These are phyloP conservation scores for Talaromyces adpressus DNA, from an alignment of 495 filamentous ascomycete genomes.

Conservation along the genomic window DNA sequence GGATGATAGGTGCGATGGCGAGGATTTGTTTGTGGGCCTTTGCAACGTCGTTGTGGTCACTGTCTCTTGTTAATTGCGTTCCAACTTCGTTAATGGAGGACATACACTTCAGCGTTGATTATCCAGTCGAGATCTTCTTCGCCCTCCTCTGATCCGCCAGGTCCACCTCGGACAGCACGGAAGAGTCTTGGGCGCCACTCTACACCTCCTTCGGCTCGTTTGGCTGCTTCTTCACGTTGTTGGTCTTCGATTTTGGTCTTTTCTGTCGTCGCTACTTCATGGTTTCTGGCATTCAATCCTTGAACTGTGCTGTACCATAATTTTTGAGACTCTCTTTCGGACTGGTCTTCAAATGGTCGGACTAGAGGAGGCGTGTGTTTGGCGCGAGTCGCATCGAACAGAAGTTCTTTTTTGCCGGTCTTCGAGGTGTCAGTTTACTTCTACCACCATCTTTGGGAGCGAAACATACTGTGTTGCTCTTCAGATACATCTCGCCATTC, in stretches of 20 bases:
- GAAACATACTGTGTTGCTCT: slow-evolving; percentile 63
- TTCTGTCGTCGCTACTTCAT: slow-evolving; percentile 85
- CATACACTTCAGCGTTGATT: slow-evolving; percentile 77
- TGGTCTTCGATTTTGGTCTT: slow-evolving; percentile 91
- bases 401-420: slow-evolving; percentile 80
- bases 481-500: slow-evolving; percentile 90
- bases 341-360: slow-evolving; percentile 78
- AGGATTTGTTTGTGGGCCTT: slow-evolving; percentile 79
- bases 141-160: slow-evolving; percentile 68
- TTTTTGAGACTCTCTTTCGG: slow-evolving; percentile 80
- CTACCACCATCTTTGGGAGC: background rate
- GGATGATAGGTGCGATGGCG: slow-evolving; percentile 76
- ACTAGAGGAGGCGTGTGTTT: slow-evolving; percentile 69
- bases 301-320: slow-evolving; percentile 76
- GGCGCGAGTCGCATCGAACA: slow-evolving; percentile 79
- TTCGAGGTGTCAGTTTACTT: slow-evolving; percentile 21
- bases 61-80: background rate
- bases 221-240: slow-evolving; percentile 83
- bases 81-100: background rate
- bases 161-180: slow-evolving; percentile 63
- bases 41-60: slow-evolving; percentile 53
- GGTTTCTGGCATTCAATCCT: slow-evolving; percentile 76
- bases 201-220: slow-evolving; percentile 68
- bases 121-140: slow-evolving; percentile 92
- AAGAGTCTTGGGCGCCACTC: slow-evolving; percentile 91